Conservation (phyloP, 345 rosid species). For the Draba incana region DNA sequence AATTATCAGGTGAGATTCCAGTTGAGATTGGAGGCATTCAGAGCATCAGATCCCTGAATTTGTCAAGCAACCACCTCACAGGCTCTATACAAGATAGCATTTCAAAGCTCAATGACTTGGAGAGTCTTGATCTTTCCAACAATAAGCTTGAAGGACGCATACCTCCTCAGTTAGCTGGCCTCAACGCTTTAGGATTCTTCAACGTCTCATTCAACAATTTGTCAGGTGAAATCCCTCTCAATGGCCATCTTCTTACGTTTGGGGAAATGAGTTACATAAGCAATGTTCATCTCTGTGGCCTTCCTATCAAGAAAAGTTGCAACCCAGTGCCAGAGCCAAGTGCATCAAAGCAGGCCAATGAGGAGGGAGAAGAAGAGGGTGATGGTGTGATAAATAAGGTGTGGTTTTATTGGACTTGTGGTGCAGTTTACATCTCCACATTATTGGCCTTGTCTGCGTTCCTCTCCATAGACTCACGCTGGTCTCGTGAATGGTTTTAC, state of each 20-base stretch:
- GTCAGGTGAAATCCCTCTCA: conserved; percentile 65
- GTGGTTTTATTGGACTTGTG: conserved; percentile 38
- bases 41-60: too few relatives aligned
- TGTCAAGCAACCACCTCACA: conserved; percentile 54
- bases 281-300: too few relatives aligned
- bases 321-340: too few relatives aligned
- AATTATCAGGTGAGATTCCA: conserved; percentile 59
- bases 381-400: conserved; percentile 22
- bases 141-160: conserved; percentile 59
- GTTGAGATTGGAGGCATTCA: conserved; percentile 49
- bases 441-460: conserved; percentile 4
- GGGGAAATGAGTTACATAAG: too few relatives aligned
- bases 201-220: conserved; percentile 65
- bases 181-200: conserved; percentile 51
- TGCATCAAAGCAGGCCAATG: too few relatives aligned
- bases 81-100: conserved; percentile 59
- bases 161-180: conserved; percentile 49
- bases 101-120: conserved; percentile 51
- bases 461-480: conserved; percentile 22
- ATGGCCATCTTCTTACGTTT: conserved; percentile 17
- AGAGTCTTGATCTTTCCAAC: conserved; percentile 54
- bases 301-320: too few relatives aligned
- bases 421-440: too few relatives aligned
- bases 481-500: conserved; percentile 30
- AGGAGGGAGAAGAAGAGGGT: too few relatives aligned